phyloP scores from a whole-genome alignment of 495 filamentous ascomycete genomes.

The Pyrenula massariospora region DNA sequence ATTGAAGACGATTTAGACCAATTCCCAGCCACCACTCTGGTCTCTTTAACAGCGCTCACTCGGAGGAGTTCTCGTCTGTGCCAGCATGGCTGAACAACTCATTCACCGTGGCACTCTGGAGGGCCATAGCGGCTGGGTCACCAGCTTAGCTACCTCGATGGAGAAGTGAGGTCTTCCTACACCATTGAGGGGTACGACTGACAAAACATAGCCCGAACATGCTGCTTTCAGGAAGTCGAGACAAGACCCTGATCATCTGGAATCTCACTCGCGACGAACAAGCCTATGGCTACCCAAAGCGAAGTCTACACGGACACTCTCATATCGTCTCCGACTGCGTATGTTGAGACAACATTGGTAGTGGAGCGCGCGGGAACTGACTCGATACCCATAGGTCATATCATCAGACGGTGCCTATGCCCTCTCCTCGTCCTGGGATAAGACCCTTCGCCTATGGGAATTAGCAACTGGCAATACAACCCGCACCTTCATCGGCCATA shows the following conservation, averaged over 20 bases:
- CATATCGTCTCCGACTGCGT: conserved; percentile 99
- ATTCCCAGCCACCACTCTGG: no score
- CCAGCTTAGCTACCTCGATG: conserved; percentile 83
- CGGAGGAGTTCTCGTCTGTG: background rate
- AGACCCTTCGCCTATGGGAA: conserved; percentile 99
- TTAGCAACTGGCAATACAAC: conserved; percentile 92
- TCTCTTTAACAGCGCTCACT: no score
- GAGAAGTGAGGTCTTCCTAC: conserved; percentile 70
- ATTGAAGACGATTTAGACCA: no score
- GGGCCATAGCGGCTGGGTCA: conserved; percentile 77
- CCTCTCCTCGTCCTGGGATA: conserved; percentile 98
- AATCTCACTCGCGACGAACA: conserved; percentile 98
- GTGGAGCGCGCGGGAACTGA: conserved; percentile 3
- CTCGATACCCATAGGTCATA: conserved; percentile 65
- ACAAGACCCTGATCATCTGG: conserved; percentile 99
- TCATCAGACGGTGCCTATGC: conserved; percentile 99
- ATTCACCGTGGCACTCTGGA: conserved; percentile 95
- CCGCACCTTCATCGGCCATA: conserved; percentile 97
- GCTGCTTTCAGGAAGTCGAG: conserved; percentile 93
- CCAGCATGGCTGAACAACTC: conserved; percentile 80
- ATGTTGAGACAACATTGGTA: conserved; percentile 19
- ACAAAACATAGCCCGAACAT: conserved; percentile 80
- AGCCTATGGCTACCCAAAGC: conserved; percentile 96
- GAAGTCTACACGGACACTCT: conserved; percentile 94
- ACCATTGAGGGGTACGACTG: conserved; percentile 9